These are phyloP conservation scores for Pelargonium australe DNA, from an alignment of 441 rosid species.

Conservation along the genomic window DNA sequence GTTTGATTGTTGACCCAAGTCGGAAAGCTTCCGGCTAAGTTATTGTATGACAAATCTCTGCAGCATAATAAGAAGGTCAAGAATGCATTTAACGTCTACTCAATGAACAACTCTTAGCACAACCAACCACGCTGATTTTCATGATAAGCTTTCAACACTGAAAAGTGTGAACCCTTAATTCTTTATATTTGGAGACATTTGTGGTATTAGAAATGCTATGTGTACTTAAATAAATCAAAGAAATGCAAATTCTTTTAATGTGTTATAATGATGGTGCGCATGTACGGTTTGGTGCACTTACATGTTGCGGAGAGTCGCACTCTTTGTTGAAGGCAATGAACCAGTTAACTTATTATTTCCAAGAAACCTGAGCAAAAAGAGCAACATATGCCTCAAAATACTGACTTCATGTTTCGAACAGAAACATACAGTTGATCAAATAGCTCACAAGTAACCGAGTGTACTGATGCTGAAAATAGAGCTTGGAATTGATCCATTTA, in stretches of 20 bases:
- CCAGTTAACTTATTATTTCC: constrained; percentile 53
- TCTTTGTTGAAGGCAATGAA: constrained; percentile 44
- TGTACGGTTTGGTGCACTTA: constrained; percentile 26
- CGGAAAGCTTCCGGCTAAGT: constrained; percentile 56
- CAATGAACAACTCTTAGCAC: neutral
- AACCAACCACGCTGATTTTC: neutral
- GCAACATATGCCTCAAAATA: constrained; percentile 8
- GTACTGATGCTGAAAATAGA: constrained; percentile 40
- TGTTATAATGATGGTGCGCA: neutral
- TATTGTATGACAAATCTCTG: constrained; percentile 77
- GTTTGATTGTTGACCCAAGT: constrained; percentile 40
- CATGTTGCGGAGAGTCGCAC: constrained; percentile 43
- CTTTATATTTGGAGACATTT: neutral
- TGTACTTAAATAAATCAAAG: too few relatives aligned
- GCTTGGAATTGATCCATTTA: constrained; percentile 41
- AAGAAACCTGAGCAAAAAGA: constrained; percentile 45
- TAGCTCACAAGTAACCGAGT: constrained; percentile 38
- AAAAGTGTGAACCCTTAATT: neutral
- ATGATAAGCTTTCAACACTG: neutral
- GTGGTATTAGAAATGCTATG: neutral
- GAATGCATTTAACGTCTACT: neutral
- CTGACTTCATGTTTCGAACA: neutral
- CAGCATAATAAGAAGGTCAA: constrained; percentile 3
- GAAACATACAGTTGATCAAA: neutral
- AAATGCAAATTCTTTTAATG: neutral